These are phyloP conservation scores for Fusarium hostae DNA, from an alignment of 2,329 filamentous ascomycete species.

Conservation along the genomic window DNA sequence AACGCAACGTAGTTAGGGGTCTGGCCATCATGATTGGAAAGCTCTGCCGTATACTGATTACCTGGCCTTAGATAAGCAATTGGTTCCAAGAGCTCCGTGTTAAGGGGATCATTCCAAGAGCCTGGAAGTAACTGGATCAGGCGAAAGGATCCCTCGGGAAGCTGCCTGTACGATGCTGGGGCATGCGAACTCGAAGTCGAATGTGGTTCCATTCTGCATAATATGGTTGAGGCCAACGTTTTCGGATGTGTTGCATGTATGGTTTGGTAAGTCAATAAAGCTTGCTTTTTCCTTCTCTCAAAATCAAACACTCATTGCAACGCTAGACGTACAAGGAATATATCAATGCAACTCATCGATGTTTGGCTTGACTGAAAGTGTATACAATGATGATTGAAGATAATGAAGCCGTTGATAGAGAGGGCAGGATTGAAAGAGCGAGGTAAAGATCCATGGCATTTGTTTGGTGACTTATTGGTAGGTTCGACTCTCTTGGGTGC, in stretches of 20 bases:
- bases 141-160: neutral
- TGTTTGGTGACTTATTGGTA: too few relatives aligned
- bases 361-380: neutral
- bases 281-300: neutral
- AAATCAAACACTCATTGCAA: neutral
- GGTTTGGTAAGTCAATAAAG: neutral
- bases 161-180: neutral
- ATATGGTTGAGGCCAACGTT: neutral
- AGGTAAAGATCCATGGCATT: neutral
- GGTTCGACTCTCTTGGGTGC: neutral
- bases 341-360: neutral
- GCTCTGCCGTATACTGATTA: neutral
- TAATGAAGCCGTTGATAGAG: neutral
- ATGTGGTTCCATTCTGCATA: neutral
- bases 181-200: neutral
- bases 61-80: neutral
- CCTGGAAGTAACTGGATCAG: neutral
- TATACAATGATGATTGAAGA: neutral
- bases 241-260: neutral
- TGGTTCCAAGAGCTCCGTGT: neutral
- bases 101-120: neutral
- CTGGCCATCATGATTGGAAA: neutral
- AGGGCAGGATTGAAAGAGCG: neutral
- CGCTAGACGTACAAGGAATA: neutral
- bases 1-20: constrained; percentile 37